Evolutionary conservation across 2,329 filamentous ascomycete genomes (phyloP), one percentile per base, ranked within the genome.

Genomic region (Diaporthe nobilis): DNA sequence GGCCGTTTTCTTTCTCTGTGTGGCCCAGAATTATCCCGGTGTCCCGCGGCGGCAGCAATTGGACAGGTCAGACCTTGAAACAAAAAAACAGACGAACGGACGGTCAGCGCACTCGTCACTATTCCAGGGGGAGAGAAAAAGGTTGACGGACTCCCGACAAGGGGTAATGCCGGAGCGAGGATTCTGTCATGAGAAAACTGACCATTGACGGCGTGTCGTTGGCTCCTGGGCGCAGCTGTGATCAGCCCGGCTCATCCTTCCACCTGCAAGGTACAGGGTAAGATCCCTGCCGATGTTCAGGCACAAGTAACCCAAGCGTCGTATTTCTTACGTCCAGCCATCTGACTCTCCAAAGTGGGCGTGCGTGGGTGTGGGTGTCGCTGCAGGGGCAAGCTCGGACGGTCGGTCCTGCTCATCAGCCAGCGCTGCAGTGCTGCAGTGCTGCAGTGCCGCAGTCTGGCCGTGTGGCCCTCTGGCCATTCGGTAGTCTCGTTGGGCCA

Each of bases 251-350:
- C 63, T 75, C 72, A 73, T 76, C 71, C 73, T 74, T 71, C 65
- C 76, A 77, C 34, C 76, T 78, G 77, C 77, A 78, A 78, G 77
- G 77, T 76, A 78, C 77, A 72, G 76, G 44, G 63, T 22, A 4
- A 12, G 15, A 72, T 68, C 74, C 73, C 68, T 77, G 75, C 47
- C 17, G 73, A 72, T 72, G 72, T 53, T 63, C 75, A 74, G 75
- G 72, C 63, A 72, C 77, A 65, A 57, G 55, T 67, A 72, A 72
- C 31, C 34, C 65, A 28, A 68, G 68, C 53, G 73, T 77, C 75
- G 75, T 75, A 75, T 75, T 72, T 58, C 25, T 76, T 67, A 74
- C 75, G 71, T 57, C 39, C 74, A 34, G n/a, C 61, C 53, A 12
- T 51, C 63, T 53, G 63, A 68, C 63, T 53, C 63, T 68, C 22